Evolutionary conservation across 345 rosid species (phyloP).

Genomic region (Camelina hispida): DNA sequence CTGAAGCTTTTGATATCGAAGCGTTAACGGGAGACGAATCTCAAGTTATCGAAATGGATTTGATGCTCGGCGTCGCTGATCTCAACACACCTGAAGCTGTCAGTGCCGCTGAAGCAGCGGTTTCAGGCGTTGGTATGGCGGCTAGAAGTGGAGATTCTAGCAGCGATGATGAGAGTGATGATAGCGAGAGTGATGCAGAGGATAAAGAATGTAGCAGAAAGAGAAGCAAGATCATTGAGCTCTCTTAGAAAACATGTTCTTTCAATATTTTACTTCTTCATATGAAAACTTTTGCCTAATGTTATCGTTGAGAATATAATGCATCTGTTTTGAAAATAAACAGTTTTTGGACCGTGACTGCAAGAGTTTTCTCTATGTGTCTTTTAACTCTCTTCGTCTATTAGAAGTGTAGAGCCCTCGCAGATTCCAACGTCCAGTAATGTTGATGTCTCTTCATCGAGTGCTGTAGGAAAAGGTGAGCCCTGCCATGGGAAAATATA

Average conservation of each 20-base stretch:
- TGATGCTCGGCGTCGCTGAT: constrained; percentile 92
- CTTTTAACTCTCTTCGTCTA: constrained; percentile 67
- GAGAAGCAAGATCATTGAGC: constrained; percentile 37
- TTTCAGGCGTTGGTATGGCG: constrained; percentile 43
- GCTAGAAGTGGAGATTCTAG: constrained; percentile 48
- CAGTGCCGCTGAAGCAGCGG: constrained; percentile 83
- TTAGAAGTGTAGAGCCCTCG: constrained; percentile 63
- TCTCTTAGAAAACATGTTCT: constrained; percentile 9
- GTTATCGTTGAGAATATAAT: constrained; percentile 18
- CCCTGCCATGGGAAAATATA: constrained; percentile 53
- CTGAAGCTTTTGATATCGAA: constrained; percentile 68
- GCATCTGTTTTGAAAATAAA: background rate
- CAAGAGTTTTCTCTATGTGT: background rate
- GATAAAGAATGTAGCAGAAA: constrained; percentile 21
- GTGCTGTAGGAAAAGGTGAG: constrained; percentile 68
- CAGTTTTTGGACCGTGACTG: background rate
- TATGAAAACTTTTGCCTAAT: constrained; percentile 1
- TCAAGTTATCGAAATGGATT: constrained; percentile 81
- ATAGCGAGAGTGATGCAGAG: constrained; percentile 1
- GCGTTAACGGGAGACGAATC: constrained; percentile 70
- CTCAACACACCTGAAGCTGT: constrained; percentile 89
- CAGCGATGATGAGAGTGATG: constrained; percentile 44
- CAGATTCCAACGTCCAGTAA: constrained; percentile 73
- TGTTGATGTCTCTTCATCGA: constrained; percentile 79
- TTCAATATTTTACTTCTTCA: background rate